Base-by-base conservation (phyloP, 768 basidiomycete genomes). In the Astraeus odoratus region DNA sequence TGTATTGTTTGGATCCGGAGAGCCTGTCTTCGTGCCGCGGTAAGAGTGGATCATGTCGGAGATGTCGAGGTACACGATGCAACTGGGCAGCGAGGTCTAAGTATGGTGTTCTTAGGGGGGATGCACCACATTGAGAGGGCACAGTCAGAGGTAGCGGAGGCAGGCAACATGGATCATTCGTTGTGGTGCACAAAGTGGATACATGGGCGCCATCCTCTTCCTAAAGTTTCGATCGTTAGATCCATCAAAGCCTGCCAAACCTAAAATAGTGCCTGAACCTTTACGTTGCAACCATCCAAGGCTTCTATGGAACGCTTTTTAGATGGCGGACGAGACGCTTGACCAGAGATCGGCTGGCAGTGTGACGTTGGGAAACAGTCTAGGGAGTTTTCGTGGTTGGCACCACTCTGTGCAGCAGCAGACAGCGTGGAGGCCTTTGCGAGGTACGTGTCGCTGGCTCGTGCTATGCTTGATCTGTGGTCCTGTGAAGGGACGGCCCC, bases 251-350 rank as follows among this genome's bases (percentile, higher is more conserved):
- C 37, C 33, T 51, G 53, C 23, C 52, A 49, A n/a, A n/a, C 57
- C 51, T 51, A 55, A 59, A 55, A 57, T 61, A 51, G 51, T 56
- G 61, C 64, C 48, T 49, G 41, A 49, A 64, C 64, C 62, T 64
- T 61, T 53, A 64, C 53, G 33, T 35, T 49, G 36, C 39, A 47
- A 12, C 57, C 57, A 20, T 60, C 64, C 48, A 62, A 48, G 31
- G 44, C 40, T 41, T 66, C 64, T 33, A 57, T 62, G 10, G 62
- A 64, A 27, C 62, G 62, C 53, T 64, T 64, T 36, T 60, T 66
- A 1, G 64, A 54, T 13, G 60, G 58, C 15, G 57, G 49, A 35
- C 47, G 59, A 44, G 49, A 4, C 35, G 50, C 50, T 31, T 41
- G 52, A 27, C 50, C 50, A 34, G 56, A 48, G 38, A 29, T 55